Percentiles rank a stretch among this genome's conserved stretches.
phyloP scores from a whole-genome alignment of 345 rosid species.

The Pistacia atlantica region DNA sequence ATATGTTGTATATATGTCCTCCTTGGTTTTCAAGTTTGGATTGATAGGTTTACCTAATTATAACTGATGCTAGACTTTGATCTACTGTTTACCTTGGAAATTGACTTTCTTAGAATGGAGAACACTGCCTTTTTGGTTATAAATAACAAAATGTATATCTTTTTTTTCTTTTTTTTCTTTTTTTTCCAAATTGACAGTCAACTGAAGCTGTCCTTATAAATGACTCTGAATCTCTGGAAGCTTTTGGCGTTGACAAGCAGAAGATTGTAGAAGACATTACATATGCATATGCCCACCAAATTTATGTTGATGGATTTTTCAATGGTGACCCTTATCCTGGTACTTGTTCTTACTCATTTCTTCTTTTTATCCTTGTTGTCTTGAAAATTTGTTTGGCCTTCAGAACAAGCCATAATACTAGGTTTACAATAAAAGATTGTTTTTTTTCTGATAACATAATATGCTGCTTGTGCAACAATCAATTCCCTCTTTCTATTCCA shows the following conservation, averaged over 20 bases:
- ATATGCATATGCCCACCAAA: no score
- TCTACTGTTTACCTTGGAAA: neutral
- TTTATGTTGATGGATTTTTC: no score
- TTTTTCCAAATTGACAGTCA: conserved; percentile 53
- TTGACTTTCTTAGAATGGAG: neutral
- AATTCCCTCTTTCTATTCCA: no score
- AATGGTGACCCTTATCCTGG: conserved; percentile 51
- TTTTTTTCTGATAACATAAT: no score
- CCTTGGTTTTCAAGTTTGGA: neutral
- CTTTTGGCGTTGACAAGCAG: conserved; percentile 53
- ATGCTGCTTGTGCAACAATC: no score
- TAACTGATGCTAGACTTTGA: no score
- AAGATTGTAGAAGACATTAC: no score
- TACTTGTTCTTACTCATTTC: conserved; percentile 17
- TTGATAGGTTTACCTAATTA: no score
- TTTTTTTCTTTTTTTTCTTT: conserved; percentile 1
- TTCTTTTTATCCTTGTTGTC: no score
- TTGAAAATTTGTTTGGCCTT: no score
- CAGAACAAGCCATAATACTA: no score
- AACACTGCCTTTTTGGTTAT: neutral
- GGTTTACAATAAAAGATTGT: no score
- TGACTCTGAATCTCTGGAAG: conserved; percentile 71
- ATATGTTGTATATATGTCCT: neutral
- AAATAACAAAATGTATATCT: conserved; percentile 16
- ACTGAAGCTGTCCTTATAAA: conserved; percentile 34